Base-by-base conservation (phyloP, 1,284 basidiomycete genomes). In the Amylostereum chailletii region DNA sequence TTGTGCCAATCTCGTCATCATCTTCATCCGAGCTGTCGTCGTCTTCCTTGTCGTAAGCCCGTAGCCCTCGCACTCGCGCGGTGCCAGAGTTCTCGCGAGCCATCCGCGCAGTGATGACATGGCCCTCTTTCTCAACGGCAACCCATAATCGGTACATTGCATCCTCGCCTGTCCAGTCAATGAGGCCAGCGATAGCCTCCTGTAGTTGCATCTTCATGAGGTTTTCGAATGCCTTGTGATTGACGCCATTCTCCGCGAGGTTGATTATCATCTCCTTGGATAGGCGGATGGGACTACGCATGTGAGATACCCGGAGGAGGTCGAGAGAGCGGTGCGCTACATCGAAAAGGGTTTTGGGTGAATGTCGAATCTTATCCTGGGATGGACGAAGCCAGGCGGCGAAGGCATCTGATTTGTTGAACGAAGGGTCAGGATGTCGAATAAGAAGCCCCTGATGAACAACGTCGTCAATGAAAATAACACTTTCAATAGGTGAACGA, bases 171-270 rank as follows among this genome's bases (percentile, higher is more conserved):
- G 57, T 54, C 63, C 65, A 70, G 3, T 32, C 46, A 1, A 66
- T 55, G 6, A 72, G 52, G 1, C 49, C 52, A 8, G 60, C 55
- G 0, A 69, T 58, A 1, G 51, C 50, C 10, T 59, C 52, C 0
- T 55, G 33, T 27, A 71, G 38, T 4, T 43, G 36, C 2, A 49
- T 31, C 29, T 48, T 44, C 44, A 71, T 58, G 8, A 74, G 57
- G 1, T 56, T 39, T 3, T 49, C 34, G 47, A 75, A 67, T 5
- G 63, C 54, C 0, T 48, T 11, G 7, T 51, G 45, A 0, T 64
- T 60, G 1, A 75, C 72, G 1, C 70, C 70, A 54, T 75, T 75
- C 55, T 74, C 66, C 6, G 68, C 64, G n/a, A 75, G 62, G 53
- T 72, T 72, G 45, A 69, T 65, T 46, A 75, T 69, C 19, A 67